Base-by-base conservation (phyloP, 148 eudicot species). In the Oxyria digyna region DNA sequence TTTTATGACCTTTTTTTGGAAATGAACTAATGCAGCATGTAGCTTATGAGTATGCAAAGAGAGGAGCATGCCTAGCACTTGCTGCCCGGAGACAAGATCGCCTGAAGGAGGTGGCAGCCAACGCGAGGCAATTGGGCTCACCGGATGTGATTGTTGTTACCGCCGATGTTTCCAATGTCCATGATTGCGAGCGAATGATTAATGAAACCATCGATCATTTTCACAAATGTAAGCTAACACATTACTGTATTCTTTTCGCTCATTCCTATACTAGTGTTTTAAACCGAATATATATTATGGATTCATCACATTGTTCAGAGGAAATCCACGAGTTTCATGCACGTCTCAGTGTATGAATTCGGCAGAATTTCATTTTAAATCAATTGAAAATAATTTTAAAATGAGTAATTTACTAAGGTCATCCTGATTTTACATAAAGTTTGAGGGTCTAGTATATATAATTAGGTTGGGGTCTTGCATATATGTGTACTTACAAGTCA, bases 1-100 rank as follows among this genome's bases (percentile, higher is more conserved):
- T n/a, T n/a, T n/a, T n/a, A n/a, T n/a, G n/a, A 5, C 4, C 13
- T n/a, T n/a, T 15, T 33, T 14, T n/a, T 21, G 68, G 7, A 15
- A 18, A 62, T 62, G 21, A 35, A 65, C 18, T 6, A 41, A n/a
- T 33, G 68, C 57, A 78, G 80, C 72, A 66, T 14, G 1, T 78
- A 45, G 77, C 77, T 23, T 70, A 67, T 23, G 74, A 74, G 57
- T 78, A 74, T 23, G 81, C 81, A 10, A 74, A 54, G 59, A 71
- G 65, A 57, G 76, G 74, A 45, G 81, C 81, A 12, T 71, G 43
- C 6, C 52, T 78, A 42, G 81, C 35, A 7, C 50, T 78, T 18
- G 71, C 72, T 9, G 81, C 81, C 10, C 37, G 81, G 48, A 74
- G 81, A 75, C 52, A 67, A 59, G 31, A 63, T 7, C 69, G 67